Evolutionary conservation across 768 basidiomycete genomes (phyloP).

Genomic region (Termitomyces sp.): DNA sequence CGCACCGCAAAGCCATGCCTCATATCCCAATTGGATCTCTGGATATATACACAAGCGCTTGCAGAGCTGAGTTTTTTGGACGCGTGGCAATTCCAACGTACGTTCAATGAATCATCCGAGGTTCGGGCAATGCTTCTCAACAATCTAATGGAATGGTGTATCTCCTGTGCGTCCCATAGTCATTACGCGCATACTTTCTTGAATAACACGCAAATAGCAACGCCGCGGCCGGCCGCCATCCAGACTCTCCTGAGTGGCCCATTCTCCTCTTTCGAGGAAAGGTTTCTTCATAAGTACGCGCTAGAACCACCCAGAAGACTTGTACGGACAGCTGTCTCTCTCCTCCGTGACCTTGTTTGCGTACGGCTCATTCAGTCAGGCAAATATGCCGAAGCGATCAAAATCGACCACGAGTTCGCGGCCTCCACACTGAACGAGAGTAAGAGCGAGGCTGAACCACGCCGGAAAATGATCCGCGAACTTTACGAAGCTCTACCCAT

Average conservation of each 20-base stretch:
- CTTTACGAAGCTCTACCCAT: constrained; percentile 58
- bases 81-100: constrained; percentile 73
- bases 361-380: constrained; percentile 73
- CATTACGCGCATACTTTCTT: background rate
- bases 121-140: constrained; percentile 49
- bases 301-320: constrained; percentile 47
- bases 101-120: constrained; percentile 54
- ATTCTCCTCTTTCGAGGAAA: constrained; percentile 60
- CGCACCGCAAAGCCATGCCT: constrained; percentile 71
- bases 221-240: constrained; percentile 52
- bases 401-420: constrained; percentile 62
- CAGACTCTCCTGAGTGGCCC: constrained; percentile 62
- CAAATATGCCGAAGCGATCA: constrained; percentile 66
- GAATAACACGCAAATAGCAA: constrained; percentile 48
- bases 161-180: constrained; percentile 50
- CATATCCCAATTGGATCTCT: constrained; percentile 63
- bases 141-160: constrained; percentile 62
- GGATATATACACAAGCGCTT: constrained; percentile 64
- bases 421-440: constrained; percentile 34
- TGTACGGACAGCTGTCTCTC: constrained; percentile 42
- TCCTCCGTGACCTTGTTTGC: constrained; percentile 74
- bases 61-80: constrained; percentile 59
- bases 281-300: constrained; percentile 50
- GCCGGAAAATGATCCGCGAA: constrained; percentile 67
- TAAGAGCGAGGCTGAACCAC: constrained; percentile 39